Conservation (phyloP, 2,329 filamentous ascomycete genomes). For the Diaporthe batatas region DNA sequence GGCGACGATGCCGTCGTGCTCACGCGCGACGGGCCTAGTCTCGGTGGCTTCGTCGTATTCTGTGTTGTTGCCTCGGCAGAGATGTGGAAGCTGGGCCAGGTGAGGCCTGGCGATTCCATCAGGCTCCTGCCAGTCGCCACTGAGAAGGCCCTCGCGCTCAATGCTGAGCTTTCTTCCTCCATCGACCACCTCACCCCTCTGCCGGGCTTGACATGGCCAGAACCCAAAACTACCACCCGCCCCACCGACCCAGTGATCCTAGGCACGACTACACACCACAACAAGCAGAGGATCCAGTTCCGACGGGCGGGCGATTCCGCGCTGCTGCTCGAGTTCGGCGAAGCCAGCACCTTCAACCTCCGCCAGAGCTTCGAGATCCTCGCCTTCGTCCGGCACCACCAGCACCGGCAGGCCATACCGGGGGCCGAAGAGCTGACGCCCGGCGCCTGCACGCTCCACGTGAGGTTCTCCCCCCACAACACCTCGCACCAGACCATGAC, state of each 20-base stretch:
- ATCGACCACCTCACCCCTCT: background rate
- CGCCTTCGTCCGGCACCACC: slow-evolving; percentile 3
- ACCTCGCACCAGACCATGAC: background rate
- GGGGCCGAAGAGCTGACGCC: slow-evolving; percentile 20
- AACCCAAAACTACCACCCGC: too few species aligned
- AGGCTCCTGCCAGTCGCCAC: background rate
- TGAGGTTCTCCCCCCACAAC: background rate
- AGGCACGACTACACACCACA: background rate
- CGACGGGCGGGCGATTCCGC: slow-evolving; percentile 3
- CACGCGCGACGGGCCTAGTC: background rate
- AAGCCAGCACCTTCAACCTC: background rate
- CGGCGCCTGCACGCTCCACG: background rate
- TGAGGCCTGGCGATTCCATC: background rate
- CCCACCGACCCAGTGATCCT: background rate
- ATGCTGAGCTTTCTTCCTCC: background rate
- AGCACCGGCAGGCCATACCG: background rate
- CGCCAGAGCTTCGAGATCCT: slow-evolving; percentile 10
- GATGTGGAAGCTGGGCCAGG: slow-evolving; percentile 22
- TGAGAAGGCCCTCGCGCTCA: background rate
- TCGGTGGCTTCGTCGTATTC: slow-evolving; percentile 12
- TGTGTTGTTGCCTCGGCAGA: slow-evolving; percentile 4
- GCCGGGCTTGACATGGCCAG: background rate
- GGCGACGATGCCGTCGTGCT: slow-evolving; percentile 5
- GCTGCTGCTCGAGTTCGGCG: background rate
- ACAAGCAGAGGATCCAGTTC: background rate